phyloP scores from a whole-genome alignment of 345 rosid species.

The Rhodamnia argentea region DNA sequence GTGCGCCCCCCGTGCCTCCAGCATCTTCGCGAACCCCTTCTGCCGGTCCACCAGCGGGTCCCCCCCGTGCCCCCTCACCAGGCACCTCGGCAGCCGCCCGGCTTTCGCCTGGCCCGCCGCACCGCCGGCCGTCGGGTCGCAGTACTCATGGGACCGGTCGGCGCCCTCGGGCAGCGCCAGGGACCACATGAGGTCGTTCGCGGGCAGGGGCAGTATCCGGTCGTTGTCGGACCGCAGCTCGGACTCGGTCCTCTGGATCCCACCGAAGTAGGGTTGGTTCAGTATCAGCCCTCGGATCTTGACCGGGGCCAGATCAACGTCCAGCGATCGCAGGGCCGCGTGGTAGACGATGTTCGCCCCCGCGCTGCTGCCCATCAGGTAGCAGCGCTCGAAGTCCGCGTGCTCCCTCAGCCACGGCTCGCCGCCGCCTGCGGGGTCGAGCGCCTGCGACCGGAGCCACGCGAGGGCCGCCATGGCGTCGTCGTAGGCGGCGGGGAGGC shows the following conservation, averaged over 20 bases:
- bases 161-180: constrained; percentile 56
- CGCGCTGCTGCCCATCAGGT: constrained; percentile 62
- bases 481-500: constrained; percentile 87
- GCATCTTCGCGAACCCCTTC: constrained; percentile 38
- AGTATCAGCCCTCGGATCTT: constrained; percentile 59
- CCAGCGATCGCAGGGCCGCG: constrained; percentile 38
- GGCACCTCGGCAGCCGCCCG: constrained; percentile 38
- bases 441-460: constrained; percentile 68
- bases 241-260: constrained; percentile 45
- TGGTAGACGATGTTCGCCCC: constrained; percentile 72
- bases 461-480: constrained; percentile 57
- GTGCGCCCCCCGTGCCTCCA: constrained; percentile 46
- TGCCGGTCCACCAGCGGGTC: constrained; percentile 74
- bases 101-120: constrained; percentile 26
- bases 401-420: constrained; percentile 59
- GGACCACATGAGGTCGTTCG: constrained; percentile 52
- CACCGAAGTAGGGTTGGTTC: constrained; percentile 58
- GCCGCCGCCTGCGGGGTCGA: constrained; percentile 4
- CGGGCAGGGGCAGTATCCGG: constrained; percentile 39
- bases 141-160: constrained; percentile 65
- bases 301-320: constrained; percentile 32
- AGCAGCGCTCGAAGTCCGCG: constrained; percentile 49
- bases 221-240: constrained; percentile 42
- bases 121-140: constrained; percentile 34
- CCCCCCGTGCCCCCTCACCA: constrained; percentile 45